Conservation (phyloP, 805 yeast genomes). For the Yarrowia hollandica region DNA sequence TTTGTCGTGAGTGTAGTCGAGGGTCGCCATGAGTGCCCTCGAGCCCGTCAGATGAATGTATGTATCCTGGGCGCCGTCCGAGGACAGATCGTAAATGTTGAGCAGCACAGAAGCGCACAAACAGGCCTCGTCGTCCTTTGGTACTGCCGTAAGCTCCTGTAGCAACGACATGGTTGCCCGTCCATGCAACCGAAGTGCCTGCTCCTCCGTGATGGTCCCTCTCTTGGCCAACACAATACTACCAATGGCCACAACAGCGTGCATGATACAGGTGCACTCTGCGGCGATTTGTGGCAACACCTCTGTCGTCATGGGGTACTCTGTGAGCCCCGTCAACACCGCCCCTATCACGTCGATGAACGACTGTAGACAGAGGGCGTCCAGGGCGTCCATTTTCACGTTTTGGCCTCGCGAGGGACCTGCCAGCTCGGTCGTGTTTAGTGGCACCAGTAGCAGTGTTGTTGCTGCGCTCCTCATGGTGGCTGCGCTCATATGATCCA, state of each 20-base stretch:
- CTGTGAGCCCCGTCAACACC: conserved; percentile 4
- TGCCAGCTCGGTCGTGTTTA: conserved; percentile 17
- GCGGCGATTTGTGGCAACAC: conserved; percentile 7
- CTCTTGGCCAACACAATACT: conserved; percentile 15
- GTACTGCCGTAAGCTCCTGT: conserved; percentile 6
- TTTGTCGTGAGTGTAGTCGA: conserved; percentile 1
- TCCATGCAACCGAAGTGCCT: conserved; percentile 15
- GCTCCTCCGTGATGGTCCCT: conserved; percentile 12
- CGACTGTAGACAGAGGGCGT: conserved; percentile 7
- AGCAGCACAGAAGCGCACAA: conserved; percentile 17
- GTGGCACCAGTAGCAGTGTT: background rate
- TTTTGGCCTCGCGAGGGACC: conserved; percentile 7
- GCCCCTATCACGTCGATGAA: conserved; percentile 21
- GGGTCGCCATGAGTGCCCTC: conserved; percentile 6
- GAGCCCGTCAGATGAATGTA: conserved; percentile 18
- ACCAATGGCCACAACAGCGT: conserved; percentile 17
- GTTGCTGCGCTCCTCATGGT: conserved; percentile 3
- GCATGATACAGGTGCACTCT: conserved; percentile 27
- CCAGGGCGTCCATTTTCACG: conserved; percentile 11
- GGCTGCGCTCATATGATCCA: background rate
- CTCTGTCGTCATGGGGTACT: conserved; percentile 24
- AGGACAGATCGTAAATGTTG: conserved; percentile 18
- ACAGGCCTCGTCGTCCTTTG: conserved; percentile 25
- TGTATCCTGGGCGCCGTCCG: conserved; percentile 20
- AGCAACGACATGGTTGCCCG: conserved; percentile 22